phyloP scores from a whole-genome alignment of 2,329 filamentous ascomycete species.

The Bipolaris cookei region DNA sequence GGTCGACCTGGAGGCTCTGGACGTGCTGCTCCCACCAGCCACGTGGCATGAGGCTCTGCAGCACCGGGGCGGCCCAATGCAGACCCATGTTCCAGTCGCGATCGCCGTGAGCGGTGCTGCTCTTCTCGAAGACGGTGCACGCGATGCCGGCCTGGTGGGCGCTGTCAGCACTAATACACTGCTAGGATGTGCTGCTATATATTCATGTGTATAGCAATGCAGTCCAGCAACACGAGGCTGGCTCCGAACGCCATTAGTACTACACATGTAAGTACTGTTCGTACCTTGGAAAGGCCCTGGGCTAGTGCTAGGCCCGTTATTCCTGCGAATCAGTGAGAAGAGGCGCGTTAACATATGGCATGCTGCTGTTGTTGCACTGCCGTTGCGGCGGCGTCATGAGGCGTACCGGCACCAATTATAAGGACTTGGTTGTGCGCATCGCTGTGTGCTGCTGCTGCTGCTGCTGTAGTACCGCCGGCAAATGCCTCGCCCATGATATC shows the following conservation, averaged over 20 bases:
- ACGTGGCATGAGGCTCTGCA: conserved; percentile 60
- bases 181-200: too few species aligned
- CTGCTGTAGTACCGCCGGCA: background rate
- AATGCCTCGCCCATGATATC: conserved; percentile 5
- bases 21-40: conserved; percentile 56
- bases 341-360: background rate
- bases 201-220: too few species aligned
- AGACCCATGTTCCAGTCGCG: conserved; percentile 69
- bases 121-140: conserved; percentile 65
- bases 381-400: conserved; percentile 5
- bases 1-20: conserved; percentile 61
- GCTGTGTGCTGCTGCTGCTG: background rate
- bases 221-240: background rate
- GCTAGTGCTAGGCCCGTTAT: conserved; percentile 47
- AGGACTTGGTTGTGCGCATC: conserved; percentile 28
- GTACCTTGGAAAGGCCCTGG: conserved; percentile 46
- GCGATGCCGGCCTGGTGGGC: conserved; percentile 37
- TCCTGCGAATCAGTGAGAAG: conserved; percentile 30
- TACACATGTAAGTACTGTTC: background rate
- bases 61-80: conserved; percentile 64
- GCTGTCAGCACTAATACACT: conserved; percentile 6
- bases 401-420: conserved; percentile 43
- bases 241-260: background rate
- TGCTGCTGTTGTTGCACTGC: background rate
- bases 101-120: conserved; percentile 54